Evolutionary conservation across 352 stramenopile species (phyloP), one percentile per base, ranked within the genome.

Genomic region (Pythium myriotylum): DNA sequence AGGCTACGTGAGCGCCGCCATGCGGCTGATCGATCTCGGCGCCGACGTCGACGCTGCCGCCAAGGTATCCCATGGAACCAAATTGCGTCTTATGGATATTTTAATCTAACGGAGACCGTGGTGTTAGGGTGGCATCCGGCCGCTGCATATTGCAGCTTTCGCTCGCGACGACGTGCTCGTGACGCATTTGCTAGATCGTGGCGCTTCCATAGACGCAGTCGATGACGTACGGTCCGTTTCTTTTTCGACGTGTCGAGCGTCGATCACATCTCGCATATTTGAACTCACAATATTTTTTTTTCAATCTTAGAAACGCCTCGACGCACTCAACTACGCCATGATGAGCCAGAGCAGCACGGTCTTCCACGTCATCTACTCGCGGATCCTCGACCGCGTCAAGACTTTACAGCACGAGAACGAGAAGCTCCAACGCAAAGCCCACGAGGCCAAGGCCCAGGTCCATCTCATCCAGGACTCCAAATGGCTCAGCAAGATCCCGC

Each of bases 401-500:
- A 47, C 57, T n/a, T 47, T 64, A 1, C 46, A 64, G 57, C 57
- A 64, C 46, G 57, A 64, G 14, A 64, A 64, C 57, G 47, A 64
- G 32, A 64, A 64, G 57, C 57, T 64, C 24, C 57, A 64, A 26
- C 57, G 57, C 35, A 64, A 64, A 19, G 57, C 57, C 26, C 47
- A 64, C 26, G 47, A 57, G 33, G 57, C 57, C 46, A 64, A 64
- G 39, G 57, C 57, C 10, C 57, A 64, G 47, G 57, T 64, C 14
- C 57, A 64, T n/a, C 16, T 64, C 7, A 56, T 64, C 27, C 57
- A 64, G 48, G 57, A 64, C 39, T 58, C 57, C 35, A 64, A 64
- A 40, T 64, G 57, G 57, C 57, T 64, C 57, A 64, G 57, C 57
- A 64, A 64, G 57, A 64, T 64, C 39, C 57, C 57, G 12, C 57